Percentiles rank a stretch among this genome's conserved stretches.
These are phyloP conservation scores for Pichia deserticola DNA, from an alignment of 805 yeast genomes.

Conservation along the genomic window DNA sequence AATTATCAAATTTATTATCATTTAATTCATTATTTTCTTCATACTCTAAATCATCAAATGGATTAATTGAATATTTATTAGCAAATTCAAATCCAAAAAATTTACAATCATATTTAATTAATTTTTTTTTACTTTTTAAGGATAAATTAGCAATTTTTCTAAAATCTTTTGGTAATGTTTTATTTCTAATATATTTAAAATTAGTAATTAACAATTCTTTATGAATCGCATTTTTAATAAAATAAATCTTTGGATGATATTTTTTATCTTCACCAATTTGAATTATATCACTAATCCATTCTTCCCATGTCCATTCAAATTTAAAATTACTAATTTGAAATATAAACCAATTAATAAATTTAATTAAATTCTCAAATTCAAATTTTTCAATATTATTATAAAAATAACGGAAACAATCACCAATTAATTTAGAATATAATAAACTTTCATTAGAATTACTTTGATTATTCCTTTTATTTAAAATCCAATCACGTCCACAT, in stretches of 20 bases:
- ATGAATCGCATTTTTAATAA: conserved; percentile 69
- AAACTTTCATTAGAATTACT: conserved; percentile 23
- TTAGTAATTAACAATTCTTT: conserved; percentile 84
- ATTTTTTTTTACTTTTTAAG: conserved; percentile 28
- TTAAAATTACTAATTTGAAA: conserved; percentile 90
- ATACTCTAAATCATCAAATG: conserved; percentile 9
- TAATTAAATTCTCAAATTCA: conserved; percentile 67
- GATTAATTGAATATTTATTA: conserved; percentile 9
- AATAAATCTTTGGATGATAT: conserved; percentile 66
- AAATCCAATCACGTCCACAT: conserved; percentile 70
- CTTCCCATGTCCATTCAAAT: conserved; percentile 97
- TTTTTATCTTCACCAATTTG: conserved; percentile 34
- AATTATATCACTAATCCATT: conserved; percentile 65
- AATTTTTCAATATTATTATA: conserved; percentile 58
- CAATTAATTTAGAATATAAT: conserved; percentile 87
- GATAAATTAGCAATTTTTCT: conserved; percentile 39
- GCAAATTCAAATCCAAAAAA: conserved; percentile 28
- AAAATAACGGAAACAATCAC: conserved; percentile 81
- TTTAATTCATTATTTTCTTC: conserved; percentile 12
- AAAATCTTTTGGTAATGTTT: conserved; percentile 61
- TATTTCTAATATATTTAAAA: conserved; percentile 52
- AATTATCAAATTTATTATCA: conserved; percentile 4
- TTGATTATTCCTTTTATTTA: conserved; percentile 14
- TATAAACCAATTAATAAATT: conserved; percentile 85
- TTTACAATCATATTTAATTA: conserved; percentile 31